These are phyloP conservation scores for Batrachochytrium dendrobatidis DNA, from an alignment of 371 early-diverging fungal genomes.

Conservation along the genomic window DNA sequence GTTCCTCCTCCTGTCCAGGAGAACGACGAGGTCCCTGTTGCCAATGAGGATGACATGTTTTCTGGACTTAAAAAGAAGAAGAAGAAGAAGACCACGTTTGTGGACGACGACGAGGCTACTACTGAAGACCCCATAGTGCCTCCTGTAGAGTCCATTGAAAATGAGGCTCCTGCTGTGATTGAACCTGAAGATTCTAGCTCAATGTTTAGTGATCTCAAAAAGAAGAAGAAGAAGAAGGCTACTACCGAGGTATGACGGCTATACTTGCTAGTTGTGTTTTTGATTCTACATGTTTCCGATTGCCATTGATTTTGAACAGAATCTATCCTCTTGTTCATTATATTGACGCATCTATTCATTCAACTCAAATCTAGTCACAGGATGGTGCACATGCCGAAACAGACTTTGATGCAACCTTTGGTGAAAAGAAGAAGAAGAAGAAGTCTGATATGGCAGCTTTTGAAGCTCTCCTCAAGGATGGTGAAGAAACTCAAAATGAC, in stretches of 20 bases:
- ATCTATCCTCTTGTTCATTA: neutral
- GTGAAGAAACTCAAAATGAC: slow-evolving; percentile 37
- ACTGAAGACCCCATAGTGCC: slow-evolving; percentile 3
- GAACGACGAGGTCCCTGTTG: neutral
- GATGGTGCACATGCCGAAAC: slow-evolving; percentile 39
- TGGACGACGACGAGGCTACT: slow-evolving; percentile 24
- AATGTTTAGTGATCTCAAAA: slow-evolving; percentile 50
- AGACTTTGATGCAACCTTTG: slow-evolving; percentile 59
- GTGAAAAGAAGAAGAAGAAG: slow-evolving; percentile 93
- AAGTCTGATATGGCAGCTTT: slow-evolving; percentile 66
- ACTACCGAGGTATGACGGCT: slow-evolving; percentile 28
- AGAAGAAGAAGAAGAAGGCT: slow-evolving; percentile 84
- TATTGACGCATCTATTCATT: neutral
- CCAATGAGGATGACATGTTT: slow-evolving; percentile 15
- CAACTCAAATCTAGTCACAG: neutral
- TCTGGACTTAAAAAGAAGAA: slow-evolving; percentile 53
- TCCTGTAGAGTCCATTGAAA: too few species aligned
- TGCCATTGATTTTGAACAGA: neutral
- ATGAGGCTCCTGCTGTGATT: slow-evolving; percentile 22
- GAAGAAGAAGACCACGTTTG: slow-evolving; percentile 51
- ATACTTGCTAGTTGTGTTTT: too few species aligned
- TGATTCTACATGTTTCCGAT: neutral
- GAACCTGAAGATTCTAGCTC: slow-evolving; percentile 15
- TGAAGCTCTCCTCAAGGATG: slow-evolving; percentile 69
- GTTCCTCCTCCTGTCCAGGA: neutral